Percentiles rank a stretch among this genome's conserved stretches.
These are phyloP conservation scores for Coprinopsis cinerea DNA, from an alignment of 768 basidiomycete species.

Conservation along the genomic window DNA sequence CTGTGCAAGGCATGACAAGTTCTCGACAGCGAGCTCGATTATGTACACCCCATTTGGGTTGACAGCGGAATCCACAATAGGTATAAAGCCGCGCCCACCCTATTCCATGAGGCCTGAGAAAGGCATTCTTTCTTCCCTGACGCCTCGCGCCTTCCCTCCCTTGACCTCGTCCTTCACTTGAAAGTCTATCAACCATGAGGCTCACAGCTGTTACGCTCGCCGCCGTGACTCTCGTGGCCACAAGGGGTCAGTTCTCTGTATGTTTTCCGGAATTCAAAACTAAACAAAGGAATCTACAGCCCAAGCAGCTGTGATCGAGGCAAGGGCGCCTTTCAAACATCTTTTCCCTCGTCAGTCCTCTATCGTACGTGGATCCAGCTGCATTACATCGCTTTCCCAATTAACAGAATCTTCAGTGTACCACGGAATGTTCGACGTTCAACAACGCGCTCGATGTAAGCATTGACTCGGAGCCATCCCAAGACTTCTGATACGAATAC, in stretches of 20 bases:
- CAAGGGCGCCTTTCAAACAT: not conserved
- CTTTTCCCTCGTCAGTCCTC: not conserved
- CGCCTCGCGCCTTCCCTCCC: no score
- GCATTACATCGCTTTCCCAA: not conserved
- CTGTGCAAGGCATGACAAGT: no score
- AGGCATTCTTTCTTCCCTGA: no score
- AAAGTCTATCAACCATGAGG: no score
- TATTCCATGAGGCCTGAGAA: no score
- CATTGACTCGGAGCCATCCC: not conserved
- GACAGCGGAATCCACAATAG: no score
- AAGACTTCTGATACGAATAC: not conserved
- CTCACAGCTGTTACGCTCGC: no score
- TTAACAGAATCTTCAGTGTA: not conserved
- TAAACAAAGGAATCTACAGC: not conserved
- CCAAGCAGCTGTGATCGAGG: not conserved
- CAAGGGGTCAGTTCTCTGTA: not conserved
- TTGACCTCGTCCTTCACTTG: no score
- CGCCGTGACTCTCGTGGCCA: not conserved
- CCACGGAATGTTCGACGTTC: constrained; percentile 6
- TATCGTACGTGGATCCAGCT: not conserved
- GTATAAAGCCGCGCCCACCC: no score
- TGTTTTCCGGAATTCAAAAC: not conserved
- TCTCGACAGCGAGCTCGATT: no score
- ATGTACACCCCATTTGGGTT: no score
- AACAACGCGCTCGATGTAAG: constrained; percentile 7